Percentiles rank a stretch among this genome's conserved stretches.
Conservation (phyloP, 495 filamentous ascomycete species). For the Aspergillus egyptiacus region DNA sequence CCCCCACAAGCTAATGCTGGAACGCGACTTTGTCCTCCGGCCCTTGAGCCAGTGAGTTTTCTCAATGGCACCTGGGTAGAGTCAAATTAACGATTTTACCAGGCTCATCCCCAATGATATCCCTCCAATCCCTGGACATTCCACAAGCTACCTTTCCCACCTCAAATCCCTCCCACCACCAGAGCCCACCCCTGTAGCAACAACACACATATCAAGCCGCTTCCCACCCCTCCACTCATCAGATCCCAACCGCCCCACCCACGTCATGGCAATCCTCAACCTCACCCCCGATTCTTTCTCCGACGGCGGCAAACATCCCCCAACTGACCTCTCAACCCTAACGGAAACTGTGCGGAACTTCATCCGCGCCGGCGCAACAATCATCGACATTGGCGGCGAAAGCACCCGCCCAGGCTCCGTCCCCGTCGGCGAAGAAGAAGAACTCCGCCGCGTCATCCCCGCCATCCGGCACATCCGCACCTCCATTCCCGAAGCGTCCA, state of each 20-base stretch:
- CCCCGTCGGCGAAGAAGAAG: conserved; percentile 62
- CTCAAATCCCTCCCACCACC: conserved; percentile 59
- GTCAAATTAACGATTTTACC: too few species aligned
- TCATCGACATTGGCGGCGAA: conserved; percentile 91
- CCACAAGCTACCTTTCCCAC: conserved; percentile 42
- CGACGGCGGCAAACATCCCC: conserved; percentile 66
- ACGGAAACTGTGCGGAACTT: conserved; percentile 49
- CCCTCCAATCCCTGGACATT: conserved; percentile 35
- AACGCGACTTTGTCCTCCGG: conserved; percentile 88
- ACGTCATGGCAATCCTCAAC: conserved; percentile 92
- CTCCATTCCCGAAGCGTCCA: conserved; percentile 50
- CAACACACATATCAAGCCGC: conserved; percentile 58
- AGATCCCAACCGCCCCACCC: conserved; percentile 58
- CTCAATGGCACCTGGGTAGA: too few species aligned
- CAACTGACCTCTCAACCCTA: conserved; percentile 34
- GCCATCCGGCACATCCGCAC: conserved; percentile 67
- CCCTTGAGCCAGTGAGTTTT: conserved; percentile 77
- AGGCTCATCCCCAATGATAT: conserved; percentile 60
- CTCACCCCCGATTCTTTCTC: conserved; percentile 97
- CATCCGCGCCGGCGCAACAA: conserved; percentile 63
- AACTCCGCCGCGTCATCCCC: conserved; percentile 71
- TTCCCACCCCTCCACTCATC: conserved; percentile 59
- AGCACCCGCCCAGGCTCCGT: conserved; percentile 73
- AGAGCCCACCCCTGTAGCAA: conserved; percentile 50
- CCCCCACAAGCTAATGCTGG: conserved; percentile 79